Percentiles rank a stretch among this genome's conserved stretches.
These are phyloP conservation scores for Tylopilus balloui DNA, from an alignment of 768 basidiomycete species.

Conservation along the genomic window DNA sequence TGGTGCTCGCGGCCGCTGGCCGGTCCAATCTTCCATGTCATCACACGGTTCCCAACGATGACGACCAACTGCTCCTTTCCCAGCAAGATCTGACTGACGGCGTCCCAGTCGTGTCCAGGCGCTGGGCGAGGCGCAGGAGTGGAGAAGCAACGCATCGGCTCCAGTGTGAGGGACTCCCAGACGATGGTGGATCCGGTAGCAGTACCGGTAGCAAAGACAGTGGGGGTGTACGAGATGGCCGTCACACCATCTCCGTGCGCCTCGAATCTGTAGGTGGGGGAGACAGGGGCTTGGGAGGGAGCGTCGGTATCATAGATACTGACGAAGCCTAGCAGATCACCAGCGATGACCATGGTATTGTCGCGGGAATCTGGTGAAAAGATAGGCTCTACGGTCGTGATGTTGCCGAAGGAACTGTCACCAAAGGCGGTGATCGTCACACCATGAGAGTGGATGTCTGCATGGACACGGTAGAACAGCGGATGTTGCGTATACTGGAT, in stretches of 20 bases:
- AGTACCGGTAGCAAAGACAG: conserved; percentile 64
- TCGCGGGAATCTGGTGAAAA: conserved; percentile 40
- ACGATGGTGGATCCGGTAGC: conserved; percentile 52
- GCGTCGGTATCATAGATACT: conserved; percentile 53
- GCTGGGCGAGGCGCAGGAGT: conserved; percentile 39
- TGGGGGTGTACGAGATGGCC: conserved; percentile 55
- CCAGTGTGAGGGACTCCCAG: conserved; percentile 65
- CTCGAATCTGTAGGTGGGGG: conserved; percentile 48
- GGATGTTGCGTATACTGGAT: conserved; percentile 47
- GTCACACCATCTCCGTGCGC: conserved; percentile 66
- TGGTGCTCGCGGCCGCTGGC: conserved; percentile 29
- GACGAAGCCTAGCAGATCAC: conserved; percentile 63
- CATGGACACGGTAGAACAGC: conserved; percentile 47
- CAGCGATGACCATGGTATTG: conserved; percentile 52
- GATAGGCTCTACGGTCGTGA: conserved; percentile 47
- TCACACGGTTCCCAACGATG: conserved; percentile 54
- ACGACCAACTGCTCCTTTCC: conserved; percentile 53
- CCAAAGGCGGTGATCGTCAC: conserved; percentile 45
- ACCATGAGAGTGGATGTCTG: conserved; percentile 30
- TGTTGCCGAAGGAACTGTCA: conserved; percentile 45
- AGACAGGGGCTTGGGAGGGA: conserved; percentile 15
- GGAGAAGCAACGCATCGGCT: conserved; percentile 50
- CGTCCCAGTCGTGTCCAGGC: conserved; percentile 35
- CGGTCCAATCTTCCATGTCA: conserved; percentile 64
- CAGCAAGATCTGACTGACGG: conserved; percentile 55